These are phyloP conservation scores for Pleurotus eryngii DNA, from an alignment of 768 basidiomycete species.

Conservation along the genomic window DNA sequence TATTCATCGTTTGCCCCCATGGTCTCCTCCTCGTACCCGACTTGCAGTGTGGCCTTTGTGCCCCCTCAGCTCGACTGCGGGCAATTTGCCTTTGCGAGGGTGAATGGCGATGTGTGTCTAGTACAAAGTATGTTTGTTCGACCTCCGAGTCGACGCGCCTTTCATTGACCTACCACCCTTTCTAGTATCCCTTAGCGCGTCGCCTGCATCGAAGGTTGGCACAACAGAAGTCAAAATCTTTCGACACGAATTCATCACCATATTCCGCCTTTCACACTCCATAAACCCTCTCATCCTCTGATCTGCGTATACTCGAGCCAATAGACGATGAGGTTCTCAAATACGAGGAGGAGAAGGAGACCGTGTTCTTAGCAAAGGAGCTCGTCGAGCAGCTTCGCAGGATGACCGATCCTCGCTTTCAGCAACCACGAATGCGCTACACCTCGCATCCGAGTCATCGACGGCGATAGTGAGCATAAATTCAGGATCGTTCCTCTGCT, in stretches of 20 bases:
- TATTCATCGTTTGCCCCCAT: not conserved
- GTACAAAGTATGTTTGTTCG: conserved; percentile 58
- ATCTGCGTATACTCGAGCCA: conserved; percentile 49
- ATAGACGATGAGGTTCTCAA: conserved; percentile 45
- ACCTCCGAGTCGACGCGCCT: not conserved
- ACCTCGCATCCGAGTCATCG: conserved; percentile 4
- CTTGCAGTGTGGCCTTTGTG: conserved; percentile 8
- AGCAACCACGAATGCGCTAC: conserved; percentile 2
- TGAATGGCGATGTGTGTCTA: conserved; percentile 51
- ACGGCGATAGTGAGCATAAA: conserved; percentile 6
- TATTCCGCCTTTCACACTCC: conserved; percentile 51
- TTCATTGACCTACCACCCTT: not conserved
- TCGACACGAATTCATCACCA: conserved; percentile 61
- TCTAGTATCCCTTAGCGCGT: conserved; percentile 30
- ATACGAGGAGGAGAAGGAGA: conserved; percentile 58
- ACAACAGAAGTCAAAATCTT: conserved; percentile 52
- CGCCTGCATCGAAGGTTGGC: conserved; percentile 41
- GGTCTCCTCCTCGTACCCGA: not conserved
- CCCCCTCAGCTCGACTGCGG: conserved; percentile 34
- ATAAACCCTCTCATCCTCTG: conserved; percentile 43
- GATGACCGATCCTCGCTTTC: conserved; percentile 24
- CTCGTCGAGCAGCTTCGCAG: conserved; percentile 41
- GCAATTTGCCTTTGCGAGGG: conserved; percentile 56
- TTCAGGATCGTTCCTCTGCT: not conserved
- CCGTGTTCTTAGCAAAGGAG: conserved; percentile 56